Evolutionary conservation across 352 stramenopile genomes (phyloP), one percentile per base, ranked within the genome.

Genomic region (Pythium oligandrum): DNA sequence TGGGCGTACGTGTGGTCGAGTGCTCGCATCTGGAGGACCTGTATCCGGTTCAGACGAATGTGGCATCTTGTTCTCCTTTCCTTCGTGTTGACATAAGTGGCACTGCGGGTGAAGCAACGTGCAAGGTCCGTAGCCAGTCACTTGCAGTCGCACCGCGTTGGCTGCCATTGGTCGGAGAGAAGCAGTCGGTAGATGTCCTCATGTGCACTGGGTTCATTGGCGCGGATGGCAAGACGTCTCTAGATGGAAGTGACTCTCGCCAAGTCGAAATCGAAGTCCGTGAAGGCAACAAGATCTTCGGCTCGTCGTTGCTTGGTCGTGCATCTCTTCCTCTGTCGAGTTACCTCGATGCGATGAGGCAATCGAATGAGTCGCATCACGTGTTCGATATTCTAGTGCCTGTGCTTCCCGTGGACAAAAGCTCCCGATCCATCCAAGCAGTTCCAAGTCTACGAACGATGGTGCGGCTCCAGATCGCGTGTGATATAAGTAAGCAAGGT

Each of bases 271-370:
- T 90, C n/a, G 73, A 92, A 44, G 71, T 92, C 32, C 73, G 81
- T 48, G 81, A 92, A 65, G 63, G 73, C 11, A 80, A 90, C 48
- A 80, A 73, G 35, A 57, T 89, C 37, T 53, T 92, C 44, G 78
- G 78, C 1, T 92, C 81, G 0, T 86, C 81, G 1, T 40, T 89
- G 37, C 55, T 92, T 7, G 76, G 75, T 17, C 72, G 63, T 3
- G 71, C 65, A 9, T 63, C 49, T 2, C 58, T 91, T 49, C 75
- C 75, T 6, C 59, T 91, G 37, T 57, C 67, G 11, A 64, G 75
- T 35, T 83, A 88, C 32, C 60, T 79, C 38, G 53, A 57, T 37
- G 63, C 67, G 11, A 67, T 81, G 38, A 73, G 70, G 36, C 47
- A 26, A 26, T 26, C 17, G 17, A 26, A 26, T 26, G 17, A 26